These are phyloP conservation scores for Cicer chorassanicum DNA, from an alignment of 306 rosid species.

Conservation along the genomic window DNA sequence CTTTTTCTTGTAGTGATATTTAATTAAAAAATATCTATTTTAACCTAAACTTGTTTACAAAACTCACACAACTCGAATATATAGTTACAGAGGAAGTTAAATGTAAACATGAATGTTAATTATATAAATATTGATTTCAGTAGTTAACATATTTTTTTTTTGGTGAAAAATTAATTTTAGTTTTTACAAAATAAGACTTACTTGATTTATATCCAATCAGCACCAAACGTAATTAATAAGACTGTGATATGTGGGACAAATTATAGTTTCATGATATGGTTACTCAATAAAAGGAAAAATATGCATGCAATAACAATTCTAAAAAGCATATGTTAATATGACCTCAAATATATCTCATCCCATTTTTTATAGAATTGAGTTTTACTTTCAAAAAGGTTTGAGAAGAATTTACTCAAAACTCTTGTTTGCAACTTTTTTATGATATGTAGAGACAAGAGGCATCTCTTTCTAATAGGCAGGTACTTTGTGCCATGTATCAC, in stretches of 20 bases:
- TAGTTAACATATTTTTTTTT: too few relatives aligned
- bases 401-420: constrained; percentile 26
- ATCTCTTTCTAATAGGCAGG: constrained; percentile 28
- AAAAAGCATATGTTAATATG: constrained; percentile 1
- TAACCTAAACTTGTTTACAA: too few relatives aligned
- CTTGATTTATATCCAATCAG: not conserved
- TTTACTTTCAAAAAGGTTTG: not conserved
- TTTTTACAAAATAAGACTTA: too few relatives aligned
- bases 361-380: not conserved
- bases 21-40: too few relatives aligned
- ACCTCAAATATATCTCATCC: not conserved
- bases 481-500: constrained; percentile 42
- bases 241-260: not conserved
- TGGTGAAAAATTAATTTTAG: too few relatives aligned
- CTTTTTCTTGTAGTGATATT: too few relatives aligned
- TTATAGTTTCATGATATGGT: not conserved
- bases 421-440: constrained; percentile 18
- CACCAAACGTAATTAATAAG: not conserved
- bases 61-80: too few relatives aligned
- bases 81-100: too few relatives aligned
- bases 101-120: too few relatives aligned
- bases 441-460: constrained; percentile 38
- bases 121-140: too few relatives aligned
- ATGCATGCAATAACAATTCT: not conserved
- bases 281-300: not conserved